Base-by-base conservation (phyloP, 441 rosid genomes). In the Bruguiera hainesii region DNA sequence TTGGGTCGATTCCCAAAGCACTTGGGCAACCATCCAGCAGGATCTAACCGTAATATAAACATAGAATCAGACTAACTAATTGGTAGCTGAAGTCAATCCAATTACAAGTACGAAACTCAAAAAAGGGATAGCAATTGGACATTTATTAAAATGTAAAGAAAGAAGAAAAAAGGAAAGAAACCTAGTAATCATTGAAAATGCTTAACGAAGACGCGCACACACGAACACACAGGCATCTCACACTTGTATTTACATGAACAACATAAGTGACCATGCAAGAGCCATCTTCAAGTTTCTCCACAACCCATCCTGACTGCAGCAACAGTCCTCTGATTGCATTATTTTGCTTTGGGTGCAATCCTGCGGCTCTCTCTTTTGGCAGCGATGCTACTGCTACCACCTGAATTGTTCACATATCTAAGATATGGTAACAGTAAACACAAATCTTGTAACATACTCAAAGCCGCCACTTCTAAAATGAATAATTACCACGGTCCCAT, bases 11-110 rank as follows among this genome's bases (percentile, higher is more conserved):
- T 90, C 74, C 85, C 87, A 59, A 90, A 87, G 80, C 83, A 87
- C 74, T 81, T 90, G 18, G 95, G 95, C 39, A 88, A 77, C 97
- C 97, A 90, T 80, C 97, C 95, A 48, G 93, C 89, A 25, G 93
- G 95, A 80, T 90, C 97, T 61, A 90, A 72, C 97, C 87, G 88
- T 51, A 61, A 31, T 5, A 16, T 31, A 28, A 3, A 35, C 33
- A 42, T 16, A 1, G 9, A 31, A 31, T 23, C 13, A 23, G 1
- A 58, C 0, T 9, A 30, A 55, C 58, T 19, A 62, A 13, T 33
- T 8, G 19, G 48, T 18, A 42, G 48, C 5, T 42, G 3, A 42
- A 42, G 48, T 42, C 18, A 42, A 42, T 13, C 48, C 48, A 13
- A 42, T 42, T 13, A 13, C 48, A 11, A 11, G 48, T 42, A 37